phyloP scores from a whole-genome alignment of 257 asterid genomes.

The Penstemon davidsonii region DNA sequence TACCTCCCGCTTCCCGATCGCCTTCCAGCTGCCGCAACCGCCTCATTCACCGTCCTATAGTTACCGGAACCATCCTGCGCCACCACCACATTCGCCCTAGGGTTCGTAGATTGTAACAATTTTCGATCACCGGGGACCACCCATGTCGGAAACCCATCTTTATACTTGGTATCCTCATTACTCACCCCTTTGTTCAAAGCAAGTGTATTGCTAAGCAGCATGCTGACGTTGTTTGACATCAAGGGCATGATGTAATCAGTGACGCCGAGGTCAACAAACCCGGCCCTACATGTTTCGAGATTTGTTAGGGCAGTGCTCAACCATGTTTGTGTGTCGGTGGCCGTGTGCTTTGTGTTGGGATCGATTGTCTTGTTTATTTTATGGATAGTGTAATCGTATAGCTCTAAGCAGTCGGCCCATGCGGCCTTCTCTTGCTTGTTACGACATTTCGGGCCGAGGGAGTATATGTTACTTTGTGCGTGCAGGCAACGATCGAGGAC shows the following conservation, averaged over 20 bases:
- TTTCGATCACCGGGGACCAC: slow-evolving; percentile 57
- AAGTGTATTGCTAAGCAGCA: slow-evolving; percentile 61
- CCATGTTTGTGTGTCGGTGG: slow-evolving; percentile 71
- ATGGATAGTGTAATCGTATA: slow-evolving; percentile 47
- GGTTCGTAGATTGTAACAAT: slow-evolving; percentile 48
- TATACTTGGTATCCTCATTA: background rate
- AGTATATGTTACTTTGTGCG: slow-evolving; percentile 34
- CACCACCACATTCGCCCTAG: slow-evolving; percentile 53
- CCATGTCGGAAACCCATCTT: slow-evolving; percentile 68
- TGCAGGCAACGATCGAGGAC: slow-evolving; percentile 68
- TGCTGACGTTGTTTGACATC: slow-evolving; percentile 55
- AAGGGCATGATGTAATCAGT: slow-evolving; percentile 38
- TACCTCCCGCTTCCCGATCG: slow-evolving; percentile 50
- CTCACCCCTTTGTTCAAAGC: slow-evolving; percentile 45
- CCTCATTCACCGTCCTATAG: slow-evolving; percentile 54
- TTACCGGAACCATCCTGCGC: slow-evolving; percentile 75
- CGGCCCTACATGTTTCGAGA: slow-evolving; percentile 61
- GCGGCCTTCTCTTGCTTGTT: slow-evolving; percentile 61
- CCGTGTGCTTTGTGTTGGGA: slow-evolving; percentile 38
- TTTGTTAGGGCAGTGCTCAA: slow-evolving; percentile 76
- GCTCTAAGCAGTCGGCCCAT: slow-evolving; percentile 80
- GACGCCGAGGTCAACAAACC: slow-evolving; percentile 61
- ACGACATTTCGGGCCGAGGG: slow-evolving; percentile 60
- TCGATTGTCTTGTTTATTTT: slow-evolving; percentile 52
- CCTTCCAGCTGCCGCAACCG: slow-evolving; percentile 50